Evolutionary conservation across 768 basidiomycete species (phyloP).

Genomic region (Phlegmacium glaucopus): DNA sequence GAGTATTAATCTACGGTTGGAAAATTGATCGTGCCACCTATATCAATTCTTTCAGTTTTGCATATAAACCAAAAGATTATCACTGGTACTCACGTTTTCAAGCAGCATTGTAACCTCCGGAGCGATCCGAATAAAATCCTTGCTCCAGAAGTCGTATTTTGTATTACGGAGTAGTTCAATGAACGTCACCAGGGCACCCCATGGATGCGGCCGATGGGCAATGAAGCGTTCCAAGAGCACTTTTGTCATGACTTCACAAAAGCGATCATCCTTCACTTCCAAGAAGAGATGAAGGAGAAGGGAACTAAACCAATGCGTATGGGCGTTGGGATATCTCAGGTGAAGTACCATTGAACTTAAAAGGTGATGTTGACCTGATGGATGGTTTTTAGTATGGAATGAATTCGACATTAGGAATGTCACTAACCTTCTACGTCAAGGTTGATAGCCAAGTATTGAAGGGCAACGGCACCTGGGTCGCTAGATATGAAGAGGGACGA

Average conservation of each 20-base stretch:
- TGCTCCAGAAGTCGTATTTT: slow-evolving; percentile 90
- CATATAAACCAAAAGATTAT: slow-evolving; percentile 7
- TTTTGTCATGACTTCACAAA: slow-evolving; percentile 81
- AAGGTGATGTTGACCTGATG: slow-evolving; percentile 88
- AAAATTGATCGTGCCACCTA: slow-evolving; percentile 80
- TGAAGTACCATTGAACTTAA: slow-evolving; percentile 92
- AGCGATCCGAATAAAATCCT: slow-evolving; percentile 78
- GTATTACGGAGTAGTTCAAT: slow-evolving; percentile 90
- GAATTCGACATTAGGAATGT: not conserved
- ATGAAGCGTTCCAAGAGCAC: slow-evolving; percentile 93
- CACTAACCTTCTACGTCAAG: slow-evolving; percentile 87
- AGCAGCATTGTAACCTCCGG: slow-evolving; percentile 85
- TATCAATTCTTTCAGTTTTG: slow-evolving; percentile 9
- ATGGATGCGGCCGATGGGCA: slow-evolving; percentile 93
- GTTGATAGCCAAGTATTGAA: slow-evolving; percentile 79
- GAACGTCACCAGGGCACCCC: slow-evolving; percentile 92
- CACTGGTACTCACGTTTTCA: slow-evolving; percentile 61
- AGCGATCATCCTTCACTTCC: slow-evolving; percentile 72
- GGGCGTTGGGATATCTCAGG: slow-evolving; percentile 95
- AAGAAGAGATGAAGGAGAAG: slow-evolving; percentile 85
- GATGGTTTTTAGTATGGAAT: slow-evolving; percentile 4
- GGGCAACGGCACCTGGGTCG: slow-evolving; percentile 80
- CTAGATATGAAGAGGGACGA: slow-evolving; percentile 75
- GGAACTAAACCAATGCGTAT: slow-evolving; percentile 97
- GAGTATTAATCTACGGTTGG: slow-evolving; percentile 69